phyloP scores from a whole-genome alignment of 2,329 filamentous ascomycete species.

The Cytospora paraplurivora region DNA sequence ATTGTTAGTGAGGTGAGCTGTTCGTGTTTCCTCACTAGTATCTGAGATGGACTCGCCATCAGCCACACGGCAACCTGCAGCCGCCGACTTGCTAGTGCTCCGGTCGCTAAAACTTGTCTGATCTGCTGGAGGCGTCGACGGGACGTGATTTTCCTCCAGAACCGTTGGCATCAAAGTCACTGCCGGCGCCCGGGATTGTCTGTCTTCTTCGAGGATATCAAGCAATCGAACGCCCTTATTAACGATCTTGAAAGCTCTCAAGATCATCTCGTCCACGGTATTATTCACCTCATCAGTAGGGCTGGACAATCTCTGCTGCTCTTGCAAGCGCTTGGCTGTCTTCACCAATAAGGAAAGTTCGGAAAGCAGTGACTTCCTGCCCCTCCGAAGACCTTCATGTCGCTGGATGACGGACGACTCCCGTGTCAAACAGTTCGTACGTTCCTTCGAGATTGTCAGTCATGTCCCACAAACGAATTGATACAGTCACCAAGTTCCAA shows the following conservation, averaged over 20 bases:
- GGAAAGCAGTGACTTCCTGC: slow-evolving; percentile 83
- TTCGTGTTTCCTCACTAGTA: slow-evolving; percentile 40
- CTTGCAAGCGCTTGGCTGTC: slow-evolving; percentile 81
- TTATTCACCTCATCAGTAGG: slow-evolving; percentile 66
- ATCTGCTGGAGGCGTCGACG: slow-evolving; percentile 66
- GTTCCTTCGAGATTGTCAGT: slow-evolving; percentile 62
- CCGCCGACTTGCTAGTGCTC: slow-evolving; percentile 36
- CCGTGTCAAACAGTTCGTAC: slow-evolving; percentile 81
- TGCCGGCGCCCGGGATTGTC: slow-evolving; percentile 50
- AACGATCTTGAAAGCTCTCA: slow-evolving; percentile 94
- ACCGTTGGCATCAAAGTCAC: slow-evolving; percentile 64
- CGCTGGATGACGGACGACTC: slow-evolving; percentile 75
- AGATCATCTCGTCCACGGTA: slow-evolving; percentile 87
- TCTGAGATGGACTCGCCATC: slow-evolving; percentile 34
- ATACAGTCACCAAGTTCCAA: not conserved
- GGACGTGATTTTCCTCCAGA: slow-evolving; percentile 58
- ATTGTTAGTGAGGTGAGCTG: slow-evolving; percentile 43
- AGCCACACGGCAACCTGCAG: slow-evolving; percentile 45
- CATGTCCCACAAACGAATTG: slow-evolving; percentile 2
- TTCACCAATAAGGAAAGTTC: slow-evolving; percentile 90
- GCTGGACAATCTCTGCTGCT: slow-evolving; percentile 58
- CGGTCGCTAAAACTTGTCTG: slow-evolving; percentile 51
- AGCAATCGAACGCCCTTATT: slow-evolving; percentile 87
- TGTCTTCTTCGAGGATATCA: slow-evolving; percentile 76
- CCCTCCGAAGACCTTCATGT: slow-evolving; percentile 74